Evolutionary conservation across 1,284 basidiomycete genomes (phyloP).

Genomic region (Sporisorium iseilematis-ciliati): DNA sequence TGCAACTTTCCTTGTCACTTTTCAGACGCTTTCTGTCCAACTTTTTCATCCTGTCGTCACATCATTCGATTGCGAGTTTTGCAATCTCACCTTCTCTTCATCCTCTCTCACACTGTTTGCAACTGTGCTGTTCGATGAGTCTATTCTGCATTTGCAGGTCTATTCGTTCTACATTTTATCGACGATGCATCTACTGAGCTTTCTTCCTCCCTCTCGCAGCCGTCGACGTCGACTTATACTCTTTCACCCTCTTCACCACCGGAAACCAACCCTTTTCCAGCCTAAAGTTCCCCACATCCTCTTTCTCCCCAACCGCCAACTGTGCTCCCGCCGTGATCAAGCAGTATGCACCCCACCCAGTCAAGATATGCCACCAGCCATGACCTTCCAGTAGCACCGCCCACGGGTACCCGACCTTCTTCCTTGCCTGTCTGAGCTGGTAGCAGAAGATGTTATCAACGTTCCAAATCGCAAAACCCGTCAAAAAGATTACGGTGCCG

Average conservation of each 20-base stretch:
- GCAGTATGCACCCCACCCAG: constrained; percentile 72
- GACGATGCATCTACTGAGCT: neutral
- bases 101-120: neutral
- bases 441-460: constrained; percentile 73
- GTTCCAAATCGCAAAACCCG: constrained; percentile 73
- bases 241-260: constrained; percentile 38
- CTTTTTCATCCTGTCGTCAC: no score
- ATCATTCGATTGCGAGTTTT: no score
- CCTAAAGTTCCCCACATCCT: constrained; percentile 49
- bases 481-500: constrained; percentile 64
- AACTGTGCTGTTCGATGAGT: neutral
- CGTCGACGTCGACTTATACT: constrained; percentile 14
- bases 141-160: neutral
- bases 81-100: no score
- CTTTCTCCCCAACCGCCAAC: constrained; percentile 53
- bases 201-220: constrained; percentile 4
- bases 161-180: no score
- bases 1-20: neutral
- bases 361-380: constrained; percentile 73
- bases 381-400: constrained; percentile 63
- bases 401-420: constrained; percentile 54
- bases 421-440: constrained; percentile 46
- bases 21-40: no score
- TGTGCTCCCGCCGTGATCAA: constrained; percentile 68
- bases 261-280: constrained; percentile 30